Percentiles rank a stretch among this genome's conserved stretches.
Evolutionary conservation across 2,329 filamentous ascomycete genomes (phyloP).

Genomic region (Calonectria multiphialidica): DNA sequence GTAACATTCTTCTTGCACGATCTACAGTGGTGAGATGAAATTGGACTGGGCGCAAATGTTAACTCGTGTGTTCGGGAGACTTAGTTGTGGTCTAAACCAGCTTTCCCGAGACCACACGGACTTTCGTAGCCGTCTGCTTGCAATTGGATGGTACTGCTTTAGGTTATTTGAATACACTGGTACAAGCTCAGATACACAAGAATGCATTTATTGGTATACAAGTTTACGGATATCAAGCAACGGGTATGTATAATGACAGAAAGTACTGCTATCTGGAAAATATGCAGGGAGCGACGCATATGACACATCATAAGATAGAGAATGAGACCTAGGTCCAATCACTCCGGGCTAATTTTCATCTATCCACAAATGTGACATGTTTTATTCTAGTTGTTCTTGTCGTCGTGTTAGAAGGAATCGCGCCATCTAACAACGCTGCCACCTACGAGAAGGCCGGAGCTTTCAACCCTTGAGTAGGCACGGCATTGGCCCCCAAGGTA

Average conservation of each 20-base stretch:
- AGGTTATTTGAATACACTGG: too few species aligned
- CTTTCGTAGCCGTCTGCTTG: not conserved
- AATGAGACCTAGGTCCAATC: not conserved
- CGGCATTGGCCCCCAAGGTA: not conserved
- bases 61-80: not conserved
- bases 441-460: not conserved
- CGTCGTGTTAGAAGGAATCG: not conserved
- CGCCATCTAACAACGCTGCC: not conserved
- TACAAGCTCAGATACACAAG: too few species aligned
- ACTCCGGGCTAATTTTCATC: too few species aligned
- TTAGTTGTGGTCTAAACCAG: not conserved
- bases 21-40: not conserved
- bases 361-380: not conserved
- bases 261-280: not conserved
- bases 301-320: not conserved
- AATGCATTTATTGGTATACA: not conserved
- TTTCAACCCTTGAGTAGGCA: not conserved
- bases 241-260: not conserved
- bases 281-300: not conserved
- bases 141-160: not conserved
- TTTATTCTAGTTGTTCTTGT: not conserved
- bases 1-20: too few species aligned
- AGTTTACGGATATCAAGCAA: not conserved
- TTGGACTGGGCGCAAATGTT: not conserved
- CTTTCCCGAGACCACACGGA: not conserved